Evolutionary conservation across 2,329 filamentous ascomycete genomes (phyloP), one percentile per base, ranked within the genome.

Genomic region (Penicillium sp.): DNA sequence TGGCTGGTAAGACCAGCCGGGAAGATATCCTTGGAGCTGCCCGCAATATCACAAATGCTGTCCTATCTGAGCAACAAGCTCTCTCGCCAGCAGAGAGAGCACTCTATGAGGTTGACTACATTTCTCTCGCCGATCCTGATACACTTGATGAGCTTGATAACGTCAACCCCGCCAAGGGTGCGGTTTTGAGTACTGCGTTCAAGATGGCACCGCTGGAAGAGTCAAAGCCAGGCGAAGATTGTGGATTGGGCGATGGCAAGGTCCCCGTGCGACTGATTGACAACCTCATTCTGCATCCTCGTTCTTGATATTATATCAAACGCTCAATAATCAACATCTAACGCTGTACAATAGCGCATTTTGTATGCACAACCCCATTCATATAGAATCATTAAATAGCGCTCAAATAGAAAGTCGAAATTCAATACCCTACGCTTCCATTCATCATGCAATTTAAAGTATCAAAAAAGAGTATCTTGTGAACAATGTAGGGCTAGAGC

Each of bases 201-300:
- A 94, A 90, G 75, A 96, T 99, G 88, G 70, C 90, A 42, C 89
- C 91, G 0, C 78, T 96, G 1, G 89, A 95, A 68, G 80, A 84
- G 47, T 80, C 86, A 0, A 80, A 79, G 45, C 76, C 84, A 6
- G 89, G 82, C 0, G 92, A 97, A 71, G 86, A 91, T 61, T 72
- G 79, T 27, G 84, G 83, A 4, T 73, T 92, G 26, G 91, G 91
- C 3, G 84, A 83, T 51, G 86, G 85, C 3, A 87, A 87, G 1
- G 89, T 90, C 14, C 71, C 86, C 1, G 94, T 99, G 44, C 81
- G 94, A 58, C 76, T 99, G 73, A 97, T 99, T 70, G 94, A 99
- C 69, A 99, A 99, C 67, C 86, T 97, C 61, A 87, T 96, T 51
- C 70, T 93, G 32, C 75, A 80, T 62, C 68, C 74, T 44, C 64